Conservation (phyloP, 371 early-diverging fungal genomes). For the Sporodiniella umbellata region DNA sequence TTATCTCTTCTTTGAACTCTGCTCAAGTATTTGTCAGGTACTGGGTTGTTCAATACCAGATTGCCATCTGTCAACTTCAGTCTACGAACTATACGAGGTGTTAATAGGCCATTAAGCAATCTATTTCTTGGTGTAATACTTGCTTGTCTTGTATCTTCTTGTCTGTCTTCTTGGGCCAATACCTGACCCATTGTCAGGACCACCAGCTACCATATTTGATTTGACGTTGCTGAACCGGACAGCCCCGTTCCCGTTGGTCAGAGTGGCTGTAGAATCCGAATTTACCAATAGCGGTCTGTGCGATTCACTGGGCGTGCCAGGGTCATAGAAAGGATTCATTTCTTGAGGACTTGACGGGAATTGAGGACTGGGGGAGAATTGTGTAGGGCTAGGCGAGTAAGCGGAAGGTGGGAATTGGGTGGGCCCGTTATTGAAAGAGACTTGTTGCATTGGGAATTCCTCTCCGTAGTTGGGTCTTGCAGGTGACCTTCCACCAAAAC, state of each 20-base stretch:
- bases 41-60: constrained; percentile 54
- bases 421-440: constrained; percentile 6
- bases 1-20: constrained; percentile 39
- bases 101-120: background rate
- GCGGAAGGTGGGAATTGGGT: background rate
- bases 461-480: constrained; percentile 15
- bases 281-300: constrained; percentile 12
- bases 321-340: constrained; percentile 14
- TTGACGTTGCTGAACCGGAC: constrained; percentile 6
- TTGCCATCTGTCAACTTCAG: constrained; percentile 46
- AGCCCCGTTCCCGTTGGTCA: background rate
- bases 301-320: constrained; percentile 6
- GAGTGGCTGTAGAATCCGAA: constrained; percentile 2
- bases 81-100: constrained; percentile 12
- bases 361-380: too few relatives aligned
- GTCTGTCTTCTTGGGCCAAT: constrained; percentile 47
- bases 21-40: constrained; percentile 46
- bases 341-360: constrained; percentile 3
- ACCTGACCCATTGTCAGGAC: constrained; percentile 30
- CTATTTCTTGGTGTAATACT: background rate
- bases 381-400: too few relatives aligned
- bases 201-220: constrained; percentile 21
- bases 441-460: constrained; percentile 20
- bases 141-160: constrained; percentile 57
- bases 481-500: constrained; percentile 16